Base-by-base conservation (phyloP, 2,329 filamentous ascomycete genomes). In the Hypoxylon sp. region DNA sequence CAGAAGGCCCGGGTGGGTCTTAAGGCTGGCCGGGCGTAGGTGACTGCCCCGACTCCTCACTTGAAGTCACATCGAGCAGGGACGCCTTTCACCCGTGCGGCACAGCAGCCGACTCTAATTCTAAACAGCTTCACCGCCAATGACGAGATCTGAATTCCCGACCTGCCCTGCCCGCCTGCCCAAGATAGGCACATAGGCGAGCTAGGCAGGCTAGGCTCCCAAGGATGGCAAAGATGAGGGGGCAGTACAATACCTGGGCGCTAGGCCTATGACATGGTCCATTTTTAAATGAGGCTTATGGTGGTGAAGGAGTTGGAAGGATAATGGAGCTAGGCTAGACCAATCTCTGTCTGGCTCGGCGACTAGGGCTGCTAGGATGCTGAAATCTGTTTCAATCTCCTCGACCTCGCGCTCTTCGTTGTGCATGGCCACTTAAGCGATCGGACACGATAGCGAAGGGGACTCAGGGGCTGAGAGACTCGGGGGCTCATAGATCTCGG, bases 1-100 rank as follows among this genome's bases (percentile, higher is more conserved):
- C 53, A 51, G 53, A 33, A 56, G 13, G 18, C 35, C 15, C 13
- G 26, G 20, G 37, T 27, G 18, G 42, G 9, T 26, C n/a, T 7
- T 15, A 17, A 35, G 31, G 31, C 5, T 17, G 31, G n/a, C n/a
- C n/a, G n/a, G n/a, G n/a, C 31, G n/a, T 35, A 8, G 31, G 31
- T 17, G 9, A 29, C 20, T n/a, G n/a, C n/a, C n/a, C n/a, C n/a
- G 46, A 48, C 51, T 55, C 43, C 45, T 55, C 45, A 35, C 10
- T 41, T 47, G 21, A 21, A 21, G 38, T 41, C 27, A 21, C 27
- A 31, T 31, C 29, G 17, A 33, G 8, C 11, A 13, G 15, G 17
- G 24, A 7, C 17, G 20, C 5, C 35, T n/a, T 38, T 7, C 17
- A 8, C n/a, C 17, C 6, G n/a, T 48, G 40, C 27, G 52, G 52